A percentile compares a stretch with the other conserved stretches of the same genome.
These are phyloP conservation scores for Pleomassaria siparia DNA, from an alignment of 2,329 filamentous ascomycete species.

Conservation along the genomic window DNA sequence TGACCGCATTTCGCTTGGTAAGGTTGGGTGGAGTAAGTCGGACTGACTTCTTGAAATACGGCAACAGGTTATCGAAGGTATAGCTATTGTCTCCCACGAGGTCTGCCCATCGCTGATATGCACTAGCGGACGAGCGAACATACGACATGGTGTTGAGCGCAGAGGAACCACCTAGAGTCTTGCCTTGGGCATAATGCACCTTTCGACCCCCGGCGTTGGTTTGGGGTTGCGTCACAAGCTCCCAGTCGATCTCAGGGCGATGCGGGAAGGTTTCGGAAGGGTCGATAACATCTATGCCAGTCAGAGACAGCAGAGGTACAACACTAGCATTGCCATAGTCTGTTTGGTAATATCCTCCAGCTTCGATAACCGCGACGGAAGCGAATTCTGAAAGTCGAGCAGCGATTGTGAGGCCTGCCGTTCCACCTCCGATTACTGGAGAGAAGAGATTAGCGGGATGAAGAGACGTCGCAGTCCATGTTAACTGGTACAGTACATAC, in stretches of 20 bases:
- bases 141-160: constrained; percentile 19
- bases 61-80: constrained; percentile 19
- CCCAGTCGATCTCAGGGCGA: constrained; percentile 10
- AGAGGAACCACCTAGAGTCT: constrained; percentile 9
- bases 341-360: constrained; percentile 11
- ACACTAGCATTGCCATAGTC: constrained; percentile 11
- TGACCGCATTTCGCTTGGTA: constrained; percentile 18
- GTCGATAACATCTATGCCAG: constrained; percentile 14
- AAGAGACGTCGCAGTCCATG: not conserved
- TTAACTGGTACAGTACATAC: constrained; percentile 3
- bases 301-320: constrained; percentile 6
- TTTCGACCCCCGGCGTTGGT: constrained; percentile 2
- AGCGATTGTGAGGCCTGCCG: constrained; percentile 16
- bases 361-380: constrained; percentile 18
- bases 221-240: constrained; percentile 3
- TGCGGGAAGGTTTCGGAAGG: constrained; percentile 8
- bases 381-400: constrained; percentile 30
- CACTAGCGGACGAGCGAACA: constrained; percentile 2
- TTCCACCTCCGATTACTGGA: constrained; percentile 16
- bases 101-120: constrained; percentile 25
- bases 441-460: not conserved
- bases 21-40: constrained; percentile 25
- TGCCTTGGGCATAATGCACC: constrained; percentile 7
- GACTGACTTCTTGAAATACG: constrained; percentile 28
- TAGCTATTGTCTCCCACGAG: constrained; percentile 25